A percentile compares a stretch with the other conserved stretches of the same genome.
Conservation (phyloP, 768 basidiomycete species). For the Termitomyces sp. region DNA sequence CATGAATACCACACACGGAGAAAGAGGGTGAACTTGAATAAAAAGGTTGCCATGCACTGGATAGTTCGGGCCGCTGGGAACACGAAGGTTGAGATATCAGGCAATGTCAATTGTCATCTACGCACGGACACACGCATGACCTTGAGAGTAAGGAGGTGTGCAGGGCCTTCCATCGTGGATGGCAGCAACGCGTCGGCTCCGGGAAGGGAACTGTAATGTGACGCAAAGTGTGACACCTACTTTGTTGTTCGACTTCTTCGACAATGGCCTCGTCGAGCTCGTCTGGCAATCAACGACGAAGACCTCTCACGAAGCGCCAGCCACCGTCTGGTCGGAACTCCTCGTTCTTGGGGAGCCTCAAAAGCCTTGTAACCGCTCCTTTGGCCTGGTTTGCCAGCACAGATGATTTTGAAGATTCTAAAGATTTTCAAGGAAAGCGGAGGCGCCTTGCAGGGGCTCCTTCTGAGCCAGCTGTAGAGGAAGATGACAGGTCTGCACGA, state of each 20-base stretch:
- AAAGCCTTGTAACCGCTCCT: slow-evolving; percentile 61
- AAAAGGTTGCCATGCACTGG: slow-evolving; percentile 80
- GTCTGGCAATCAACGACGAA: slow-evolving; percentile 21
- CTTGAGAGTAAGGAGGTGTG: slow-evolving; percentile 72
- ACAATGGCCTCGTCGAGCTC: slow-evolving; percentile 32
- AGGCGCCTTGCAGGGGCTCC: slow-evolving; percentile 34
- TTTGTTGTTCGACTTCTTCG: slow-evolving; percentile 27
- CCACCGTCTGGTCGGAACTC: slow-evolving; percentile 47
- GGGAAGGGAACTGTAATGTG: slow-evolving; percentile 5
- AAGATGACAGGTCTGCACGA: slow-evolving; percentile 27
- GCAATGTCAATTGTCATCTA: slow-evolving; percentile 15
- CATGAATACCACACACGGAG: slow-evolving; percentile 39
- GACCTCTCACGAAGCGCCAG: slow-evolving; percentile 23
- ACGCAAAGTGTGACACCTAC: slow-evolving; percentile 16
- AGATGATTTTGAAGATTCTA: slow-evolving; percentile 44
- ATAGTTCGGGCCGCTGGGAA: slow-evolving; percentile 64
- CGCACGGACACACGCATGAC: slow-evolving; percentile 87
- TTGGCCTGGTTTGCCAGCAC: slow-evolving; percentile 51
- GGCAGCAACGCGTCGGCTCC: not conserved
- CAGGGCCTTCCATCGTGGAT: slow-evolving; percentile 44
- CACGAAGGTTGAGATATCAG: slow-evolving; percentile 9
- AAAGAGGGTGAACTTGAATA: slow-evolving; percentile 81
- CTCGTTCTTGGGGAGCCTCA: slow-evolving; percentile 59
- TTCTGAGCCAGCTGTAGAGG: slow-evolving; percentile 26
- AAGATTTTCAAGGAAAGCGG: slow-evolving; percentile 51